These are phyloP conservation scores for Volvox carteri DNA, from an alignment of 163 green algal genomes.

Conservation along the genomic window DNA sequence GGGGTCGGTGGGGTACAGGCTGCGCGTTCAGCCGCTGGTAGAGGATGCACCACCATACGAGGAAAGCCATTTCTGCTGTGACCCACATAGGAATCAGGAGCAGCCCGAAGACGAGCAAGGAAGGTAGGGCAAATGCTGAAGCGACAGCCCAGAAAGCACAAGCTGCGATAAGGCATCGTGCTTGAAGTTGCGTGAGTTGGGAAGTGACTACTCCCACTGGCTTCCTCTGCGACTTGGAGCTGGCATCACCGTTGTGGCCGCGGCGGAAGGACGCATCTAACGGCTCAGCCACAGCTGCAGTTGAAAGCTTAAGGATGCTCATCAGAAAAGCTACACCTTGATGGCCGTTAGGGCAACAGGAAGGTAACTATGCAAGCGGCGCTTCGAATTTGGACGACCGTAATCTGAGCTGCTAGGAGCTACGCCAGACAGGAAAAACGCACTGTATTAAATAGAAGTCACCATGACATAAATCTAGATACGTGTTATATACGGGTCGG, in stretches of 20 bases:
- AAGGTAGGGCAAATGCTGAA: neutral
- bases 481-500: neutral
- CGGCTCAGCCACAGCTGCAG: neutral
- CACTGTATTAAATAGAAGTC: neutral
- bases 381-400: neutral
- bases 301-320: neutral
- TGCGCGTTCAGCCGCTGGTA: slow-evolving; percentile 37
- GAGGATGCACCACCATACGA: neutral
- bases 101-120: slow-evolving; percentile 3
- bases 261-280: neutral
- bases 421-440: neutral
- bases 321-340: neutral
- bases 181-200: neutral
- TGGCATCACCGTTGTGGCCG: neutral
- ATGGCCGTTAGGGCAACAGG: neutral
- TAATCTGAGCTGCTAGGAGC: neutral
- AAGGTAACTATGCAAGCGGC: neutral
- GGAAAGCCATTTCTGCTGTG: slow-evolving; percentile 3
- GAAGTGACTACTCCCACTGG: neutral
- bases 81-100: slow-evolving; percentile 13
- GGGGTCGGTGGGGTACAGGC: slow-evolving; percentile 3
- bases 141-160: neutral
- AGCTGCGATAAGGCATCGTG: slow-evolving; percentile 13
- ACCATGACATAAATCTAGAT: neutral
- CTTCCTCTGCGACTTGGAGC: neutral